phyloP scores from a whole-genome alignment of 2,329 filamentous ascomycete genomes.

The Aureobasidium sp. region DNA sequence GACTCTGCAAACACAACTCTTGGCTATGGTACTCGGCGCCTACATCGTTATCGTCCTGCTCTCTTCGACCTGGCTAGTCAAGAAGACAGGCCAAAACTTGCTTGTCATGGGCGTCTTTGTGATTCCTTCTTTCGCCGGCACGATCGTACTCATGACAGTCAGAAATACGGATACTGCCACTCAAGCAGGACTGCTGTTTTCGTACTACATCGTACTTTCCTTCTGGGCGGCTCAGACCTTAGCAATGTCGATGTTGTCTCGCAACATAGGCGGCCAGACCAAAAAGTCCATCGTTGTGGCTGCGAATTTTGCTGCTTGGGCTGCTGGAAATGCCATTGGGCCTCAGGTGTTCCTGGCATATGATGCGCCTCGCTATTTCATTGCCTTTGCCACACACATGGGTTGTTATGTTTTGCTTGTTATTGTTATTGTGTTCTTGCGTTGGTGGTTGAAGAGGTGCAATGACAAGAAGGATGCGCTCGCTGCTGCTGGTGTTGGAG shows the following conservation, averaged over 20 bases:
- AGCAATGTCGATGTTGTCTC: slow-evolving; percentile 53
- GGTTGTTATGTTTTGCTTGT: slow-evolving; percentile 55
- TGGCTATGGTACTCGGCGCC: slow-evolving; percentile 67
- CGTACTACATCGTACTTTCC: slow-evolving; percentile 69
- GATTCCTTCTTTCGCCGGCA: slow-evolving; percentile 64
- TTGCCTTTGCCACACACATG: slow-evolving; percentile 62
- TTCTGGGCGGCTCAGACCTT: slow-evolving; percentile 60
- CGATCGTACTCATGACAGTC: slow-evolving; percentile 65
- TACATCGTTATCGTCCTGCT: slow-evolving; percentile 68
- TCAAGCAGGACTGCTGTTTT: slow-evolving; percentile 61
- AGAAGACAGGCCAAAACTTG: slow-evolving; percentile 62
- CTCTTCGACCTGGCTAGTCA: slow-evolving; percentile 59
- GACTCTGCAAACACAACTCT: slow-evolving; percentile 60
- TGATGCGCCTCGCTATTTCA: slow-evolving; percentile 60
- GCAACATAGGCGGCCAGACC: slow-evolving; percentile 66
- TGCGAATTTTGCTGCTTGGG: slow-evolving; percentile 60
- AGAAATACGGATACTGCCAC: slow-evolving; percentile 50
- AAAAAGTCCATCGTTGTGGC: slow-evolving; percentile 65
- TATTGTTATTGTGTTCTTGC: slow-evolving; percentile 27
- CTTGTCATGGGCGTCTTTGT: slow-evolving; percentile 60
- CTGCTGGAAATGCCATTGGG: slow-evolving; percentile 59
- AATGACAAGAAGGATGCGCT: slow-evolving; percentile 35
- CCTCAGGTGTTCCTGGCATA: slow-evolving; percentile 57
- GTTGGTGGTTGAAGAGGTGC: slow-evolving; percentile 35
- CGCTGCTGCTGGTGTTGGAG: slow-evolving; percentile 21